Base-by-base conservation (phyloP, 192 early-diverging fungal genomes). In the Backusella luteola region DNA sequence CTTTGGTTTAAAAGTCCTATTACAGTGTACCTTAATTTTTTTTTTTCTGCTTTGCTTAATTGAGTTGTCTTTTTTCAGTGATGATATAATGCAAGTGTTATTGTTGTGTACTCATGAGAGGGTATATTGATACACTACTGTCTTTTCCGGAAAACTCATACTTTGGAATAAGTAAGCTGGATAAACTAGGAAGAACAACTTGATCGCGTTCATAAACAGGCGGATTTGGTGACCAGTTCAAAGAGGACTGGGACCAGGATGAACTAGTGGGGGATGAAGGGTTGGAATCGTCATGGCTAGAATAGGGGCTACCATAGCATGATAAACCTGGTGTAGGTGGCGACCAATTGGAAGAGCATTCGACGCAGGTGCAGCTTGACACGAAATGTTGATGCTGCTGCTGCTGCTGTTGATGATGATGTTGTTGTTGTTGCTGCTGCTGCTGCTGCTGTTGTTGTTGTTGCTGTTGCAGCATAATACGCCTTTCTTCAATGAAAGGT, bases 401-500 rank as follows among this genome's bases (percentile, higher is more conserved):
- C 6, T 73, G 70, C 7, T 71, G 26, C 0, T 46, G 70, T 29
- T 29, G 26, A 29, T 29, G 26, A 29, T 29, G 26, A 29, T 29
- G 26, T 1, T 29, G 26, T 29, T 26, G 0, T 26, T 29, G 26
- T 1, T 29, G 26, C 29, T 46, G 32, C 0, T 46, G 39, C 34
- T 1, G 1, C 6, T 63, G 34, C 35, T 71, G 23, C 17, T 56
- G 49, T 0, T 73, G n/a, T 8, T 53, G 52, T 32, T 77, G 52
- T 35, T 66, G 52, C 34, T 78, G 77, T 29, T 66, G 41, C 19
- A 75, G 73, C 42, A 81, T 44, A 11, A 63, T 46, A 23, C 77
- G 81, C 36, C 77, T 75, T 56, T 76, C 77, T 75, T 83, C 81
- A 26, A 79, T 68, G 35, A 83, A 79, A 15, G 81, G 81, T 5